phyloP scores from a whole-genome alignment of 2,329 filamentous ascomycete species.

The Tympanopsis confertula region DNA sequence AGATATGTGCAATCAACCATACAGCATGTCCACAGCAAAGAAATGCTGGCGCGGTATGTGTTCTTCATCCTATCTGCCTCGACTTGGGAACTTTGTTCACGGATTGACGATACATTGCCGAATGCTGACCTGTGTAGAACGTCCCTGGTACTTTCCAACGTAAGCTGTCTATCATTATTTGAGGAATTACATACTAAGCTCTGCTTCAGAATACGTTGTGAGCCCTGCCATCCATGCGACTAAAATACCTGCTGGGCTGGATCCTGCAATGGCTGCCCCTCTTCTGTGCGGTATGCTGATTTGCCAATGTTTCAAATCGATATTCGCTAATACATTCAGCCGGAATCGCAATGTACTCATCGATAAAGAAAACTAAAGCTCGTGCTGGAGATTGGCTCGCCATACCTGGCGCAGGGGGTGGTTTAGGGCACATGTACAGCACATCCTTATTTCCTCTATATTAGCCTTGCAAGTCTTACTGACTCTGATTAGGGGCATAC shows the following conservation, averaged over 20 bases:
- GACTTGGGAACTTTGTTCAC: background rate
- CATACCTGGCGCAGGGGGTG: constrained; percentile 21
- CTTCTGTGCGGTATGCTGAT: constrained; percentile 21
- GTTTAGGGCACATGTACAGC: constrained; percentile 22
- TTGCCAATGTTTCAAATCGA: background rate
- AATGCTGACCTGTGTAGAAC: too few species aligned
- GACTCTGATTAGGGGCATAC: constrained; percentile 15
- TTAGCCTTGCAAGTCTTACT: too few species aligned
- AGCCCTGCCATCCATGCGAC: constrained; percentile 20
- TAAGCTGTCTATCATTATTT: background rate
- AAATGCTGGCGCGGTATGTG: constrained; percentile 14
- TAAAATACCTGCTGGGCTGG: constrained; percentile 16
- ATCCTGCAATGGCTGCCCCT: constrained; percentile 18
- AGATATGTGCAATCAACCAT: constrained; percentile 21
- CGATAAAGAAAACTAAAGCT: constrained; percentile 21
- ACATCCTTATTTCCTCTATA: background rate
- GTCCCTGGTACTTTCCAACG: constrained; percentile 22
- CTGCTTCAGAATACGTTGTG: constrained; percentile 14
- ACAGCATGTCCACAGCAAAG: constrained; percentile 22
- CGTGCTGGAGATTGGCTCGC: constrained; percentile 19
- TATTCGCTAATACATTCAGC: constrained; percentile 8
- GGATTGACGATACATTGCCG: too few species aligned
- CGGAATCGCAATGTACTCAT: constrained; percentile 24
- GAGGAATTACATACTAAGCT: background rate
- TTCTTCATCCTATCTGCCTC: too few species aligned